Conservation (phyloP, 768 basidiomycete genomes). For the Suillus lakei region DNA sequence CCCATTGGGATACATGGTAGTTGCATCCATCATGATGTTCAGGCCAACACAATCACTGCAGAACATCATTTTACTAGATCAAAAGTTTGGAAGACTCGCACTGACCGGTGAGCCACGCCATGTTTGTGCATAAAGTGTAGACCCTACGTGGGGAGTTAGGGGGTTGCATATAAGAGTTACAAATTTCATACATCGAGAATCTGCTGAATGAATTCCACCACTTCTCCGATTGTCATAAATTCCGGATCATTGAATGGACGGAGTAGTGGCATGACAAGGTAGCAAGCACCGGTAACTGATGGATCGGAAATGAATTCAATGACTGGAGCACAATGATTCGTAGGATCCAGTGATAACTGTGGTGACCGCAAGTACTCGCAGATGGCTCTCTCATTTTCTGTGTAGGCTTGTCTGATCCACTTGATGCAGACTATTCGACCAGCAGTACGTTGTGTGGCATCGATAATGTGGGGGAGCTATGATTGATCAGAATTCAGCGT, state of each 20-base stretch:
- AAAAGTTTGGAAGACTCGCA: neutral
- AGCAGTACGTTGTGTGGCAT: slow-evolving; percentile 12
- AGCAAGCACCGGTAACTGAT: slow-evolving; percentile 15
- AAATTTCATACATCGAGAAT: slow-evolving; percentile 25
- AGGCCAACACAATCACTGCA: slow-evolving; percentile 27
- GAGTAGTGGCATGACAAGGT: slow-evolving; percentile 36
- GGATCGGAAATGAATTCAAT: slow-evolving; percentile 20
- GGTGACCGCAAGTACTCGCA: slow-evolving; percentile 1
- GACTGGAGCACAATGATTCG: slow-evolving; percentile 32
- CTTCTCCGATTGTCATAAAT: slow-evolving; percentile 29
- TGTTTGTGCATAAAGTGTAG: slow-evolving; percentile 40
- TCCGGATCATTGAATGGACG: slow-evolving; percentile 26
- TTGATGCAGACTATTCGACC: slow-evolving; percentile 21
- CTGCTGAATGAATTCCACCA: slow-evolving; percentile 32
- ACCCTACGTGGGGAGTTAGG: slow-evolving; percentile 25
- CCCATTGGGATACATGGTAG: slow-evolving; percentile 26
- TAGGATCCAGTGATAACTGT: neutral
- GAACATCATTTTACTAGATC: slow-evolving; percentile 9
- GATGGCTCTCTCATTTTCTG: slow-evolving; percentile 3
- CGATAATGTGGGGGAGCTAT: slow-evolving; percentile 12
- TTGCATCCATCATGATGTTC: slow-evolving; percentile 40
- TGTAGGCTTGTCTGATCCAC: slow-evolving; percentile 7
- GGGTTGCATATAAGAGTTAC: fast-evolving
- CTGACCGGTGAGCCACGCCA: slow-evolving; percentile 41
- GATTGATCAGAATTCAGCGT: no score